These are phyloP conservation scores for Leccinum sublutescens DNA, from an alignment of 768 basidiomycete species.

Conservation along the genomic window DNA sequence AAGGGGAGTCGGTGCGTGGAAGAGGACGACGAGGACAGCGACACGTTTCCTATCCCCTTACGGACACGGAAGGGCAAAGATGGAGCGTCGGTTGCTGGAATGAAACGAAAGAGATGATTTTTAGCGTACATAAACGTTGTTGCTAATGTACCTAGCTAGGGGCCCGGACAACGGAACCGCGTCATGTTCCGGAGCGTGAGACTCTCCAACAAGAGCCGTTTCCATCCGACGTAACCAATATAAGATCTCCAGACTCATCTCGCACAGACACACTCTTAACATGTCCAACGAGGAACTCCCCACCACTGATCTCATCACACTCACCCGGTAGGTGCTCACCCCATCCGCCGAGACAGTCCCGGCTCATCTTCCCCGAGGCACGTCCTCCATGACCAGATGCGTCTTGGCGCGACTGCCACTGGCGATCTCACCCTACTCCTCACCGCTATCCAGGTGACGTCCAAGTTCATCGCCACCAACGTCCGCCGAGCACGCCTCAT, in stretches of 20 bases:
- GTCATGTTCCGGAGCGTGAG: slow-evolving; percentile 29
- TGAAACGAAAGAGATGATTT: slow-evolving; percentile 61
- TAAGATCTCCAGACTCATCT: background rate
- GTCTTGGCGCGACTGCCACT: slow-evolving; percentile 77
- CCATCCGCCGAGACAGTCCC: background rate
- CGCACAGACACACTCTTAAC: slow-evolving; percentile 12
- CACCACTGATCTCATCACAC: slow-evolving; percentile 85
- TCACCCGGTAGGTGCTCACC: slow-evolving; percentile 67
- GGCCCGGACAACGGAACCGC: background rate
- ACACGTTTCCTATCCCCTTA: slow-evolving; percentile 66
- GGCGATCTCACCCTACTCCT: slow-evolving; percentile 94
- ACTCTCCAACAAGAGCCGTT: slow-evolving; percentile 16
- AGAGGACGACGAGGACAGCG: slow-evolving; percentile 71
- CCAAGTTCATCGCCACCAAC: slow-evolving; percentile 97
- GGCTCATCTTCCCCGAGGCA: slow-evolving; percentile 49
- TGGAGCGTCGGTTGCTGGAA: slow-evolving; percentile 42
- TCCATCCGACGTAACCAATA: slow-evolving; percentile 17
- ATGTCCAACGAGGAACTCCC: slow-evolving; percentile 59
- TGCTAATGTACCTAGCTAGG: slow-evolving; percentile 14
- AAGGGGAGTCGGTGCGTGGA: slow-evolving; percentile 31
- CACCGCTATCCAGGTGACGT: slow-evolving; percentile 93
- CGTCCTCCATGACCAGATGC: slow-evolving; percentile 83
- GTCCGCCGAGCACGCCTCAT: slow-evolving; percentile 96
- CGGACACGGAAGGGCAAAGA: slow-evolving; percentile 67
- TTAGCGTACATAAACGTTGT: slow-evolving; percentile 10